Evolutionary conservation across 2,329 filamentous ascomycete genomes (phyloP), one percentile per base, ranked within the genome.

Genomic region (Colletotrichum truncatum): DNA sequence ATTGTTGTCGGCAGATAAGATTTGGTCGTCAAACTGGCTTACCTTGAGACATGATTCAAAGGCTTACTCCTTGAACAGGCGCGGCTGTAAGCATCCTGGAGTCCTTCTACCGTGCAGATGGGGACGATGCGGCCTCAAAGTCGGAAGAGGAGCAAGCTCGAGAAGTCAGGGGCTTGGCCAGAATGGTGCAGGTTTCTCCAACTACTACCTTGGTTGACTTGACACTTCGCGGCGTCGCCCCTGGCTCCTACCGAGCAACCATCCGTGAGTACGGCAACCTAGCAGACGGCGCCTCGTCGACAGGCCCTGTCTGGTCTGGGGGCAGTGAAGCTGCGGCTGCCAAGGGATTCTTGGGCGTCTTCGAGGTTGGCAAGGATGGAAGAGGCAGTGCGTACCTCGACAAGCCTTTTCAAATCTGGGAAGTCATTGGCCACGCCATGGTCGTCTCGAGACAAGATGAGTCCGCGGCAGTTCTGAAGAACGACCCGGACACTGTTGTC

Each of bases 11-110:
- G 49, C 36, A 62, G 49, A 56, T 39, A 58, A 21, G 36, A 12
- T 32, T 28, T 43, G 32, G 39, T 16, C 34, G 25, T 25, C 48
- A 49, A 26, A 55, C 56, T 55, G 34, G 56, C 49, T 43, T 26
- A 34, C 12, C 32, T 25, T 41, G 41, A 21, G 10, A 49, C 46
- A 49, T 28, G 18, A 48, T 30, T n/a, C 30, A 41, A 34, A 34
- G 28, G 56, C 62, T 62, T 46, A 62, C 56, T 65, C 57, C 48
- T 32, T 12, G 26, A 41, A 21, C 70, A 88, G 91, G 88, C 75
- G 93, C 94, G 28, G 93, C 95, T 45, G 96, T 99, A 43, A 97
- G 94, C 80, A 98, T 99, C 74, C 88, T 99, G 66, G 96, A 99
- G 83, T 97, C 93, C 61, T 89, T 85, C 70, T 74, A 81, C 71